Evolutionary conservation across 768 basidiomycete species (phyloP).

Genomic region (Naganishia randhawae): DNA sequence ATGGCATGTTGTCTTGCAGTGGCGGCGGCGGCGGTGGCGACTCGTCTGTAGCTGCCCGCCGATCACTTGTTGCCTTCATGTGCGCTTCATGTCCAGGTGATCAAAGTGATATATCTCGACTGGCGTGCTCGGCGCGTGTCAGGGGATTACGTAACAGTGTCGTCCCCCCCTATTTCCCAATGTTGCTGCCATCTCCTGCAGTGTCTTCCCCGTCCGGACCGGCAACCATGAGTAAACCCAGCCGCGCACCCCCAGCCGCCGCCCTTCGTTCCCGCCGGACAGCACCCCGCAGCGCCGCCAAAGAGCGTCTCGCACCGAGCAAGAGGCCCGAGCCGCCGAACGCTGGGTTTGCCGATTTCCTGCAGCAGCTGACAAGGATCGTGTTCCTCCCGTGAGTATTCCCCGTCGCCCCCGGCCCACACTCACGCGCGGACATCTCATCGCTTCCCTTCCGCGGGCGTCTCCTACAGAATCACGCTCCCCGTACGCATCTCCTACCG

Average conservation of each 20-base stretch:
- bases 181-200: too few relatives aligned
- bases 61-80: neutral
- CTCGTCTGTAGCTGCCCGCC: neutral
- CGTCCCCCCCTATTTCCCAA: too few relatives aligned
- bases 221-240: too few relatives aligned
- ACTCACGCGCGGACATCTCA: neutral
- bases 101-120: neutral
- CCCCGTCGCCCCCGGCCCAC: neutral
- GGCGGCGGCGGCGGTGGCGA: slow-evolving; percentile 2
- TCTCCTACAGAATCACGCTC: slow-evolving; percentile 37
- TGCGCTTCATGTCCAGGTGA: neutral
- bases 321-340: neutral
- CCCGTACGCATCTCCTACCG: slow-evolving; percentile 39
- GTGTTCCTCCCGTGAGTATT: neutral
- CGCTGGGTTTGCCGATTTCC: neutral
- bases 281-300: too few relatives aligned
- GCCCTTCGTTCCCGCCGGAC: too few relatives aligned
- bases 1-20: too few relatives aligned
- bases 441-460: too few relatives aligned
- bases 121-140: too few relatives aligned
- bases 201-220: too few relatives aligned
- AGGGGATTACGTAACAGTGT: too few relatives aligned
- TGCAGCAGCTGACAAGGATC: neutral
- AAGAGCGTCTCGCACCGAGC: too few relatives aligned
- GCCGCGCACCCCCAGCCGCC: too few relatives aligned